A percentile compares a stretch with the other conserved stretches of the same genome.
These are phyloP conservation scores for Citrus sinensis DNA, from an alignment of 345 rosid genomes.

Conservation along the genomic window DNA sequence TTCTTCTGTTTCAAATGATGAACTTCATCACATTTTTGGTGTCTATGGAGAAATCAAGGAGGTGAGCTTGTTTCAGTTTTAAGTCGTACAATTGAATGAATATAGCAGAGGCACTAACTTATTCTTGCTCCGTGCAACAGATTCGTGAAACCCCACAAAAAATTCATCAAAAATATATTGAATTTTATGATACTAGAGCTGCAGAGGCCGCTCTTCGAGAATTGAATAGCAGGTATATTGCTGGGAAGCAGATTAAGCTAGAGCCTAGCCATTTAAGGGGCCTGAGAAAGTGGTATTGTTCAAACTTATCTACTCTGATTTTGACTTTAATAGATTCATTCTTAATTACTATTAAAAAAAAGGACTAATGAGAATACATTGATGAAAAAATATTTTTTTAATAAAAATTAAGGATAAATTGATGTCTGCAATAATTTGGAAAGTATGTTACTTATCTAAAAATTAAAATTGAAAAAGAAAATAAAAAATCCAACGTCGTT, in stretches of 20 bases:
- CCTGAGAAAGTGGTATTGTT: constrained; percentile 15
- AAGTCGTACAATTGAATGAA: not conserved
- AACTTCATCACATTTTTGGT: constrained; percentile 34
- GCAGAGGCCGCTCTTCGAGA: constrained; percentile 37
- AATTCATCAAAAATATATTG: constrained; percentile 31
- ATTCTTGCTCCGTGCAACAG: constrained; percentile 19
- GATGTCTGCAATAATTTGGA: no score
- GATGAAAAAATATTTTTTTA: no score
- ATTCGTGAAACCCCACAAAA: constrained; percentile 25
- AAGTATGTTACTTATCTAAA: no score
- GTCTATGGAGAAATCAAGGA: constrained; percentile 38
- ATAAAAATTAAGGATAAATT: no score
- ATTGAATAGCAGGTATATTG: constrained; percentile 30
- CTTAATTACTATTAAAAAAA: not conserved
- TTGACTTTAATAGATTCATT: not conserved
- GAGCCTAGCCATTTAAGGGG: constrained; percentile 26
- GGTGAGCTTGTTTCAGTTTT: constrained; percentile 16
- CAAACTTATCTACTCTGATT: not conserved
- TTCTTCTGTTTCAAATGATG: constrained; percentile 33
- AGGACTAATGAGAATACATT: no score
- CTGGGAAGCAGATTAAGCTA: constrained; percentile 35
- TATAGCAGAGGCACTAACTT: not conserved
- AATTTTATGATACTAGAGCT: constrained; percentile 40
- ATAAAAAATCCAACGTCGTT: no score
- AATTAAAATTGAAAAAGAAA: no score